Percentiles rank a stretch among this genome's conserved stretches.
These are phyloP conservation scores for Exophiala phaeomuriformis DNA, from an alignment of 2,329 filamentous ascomycete species.

Conservation along the genomic window DNA sequence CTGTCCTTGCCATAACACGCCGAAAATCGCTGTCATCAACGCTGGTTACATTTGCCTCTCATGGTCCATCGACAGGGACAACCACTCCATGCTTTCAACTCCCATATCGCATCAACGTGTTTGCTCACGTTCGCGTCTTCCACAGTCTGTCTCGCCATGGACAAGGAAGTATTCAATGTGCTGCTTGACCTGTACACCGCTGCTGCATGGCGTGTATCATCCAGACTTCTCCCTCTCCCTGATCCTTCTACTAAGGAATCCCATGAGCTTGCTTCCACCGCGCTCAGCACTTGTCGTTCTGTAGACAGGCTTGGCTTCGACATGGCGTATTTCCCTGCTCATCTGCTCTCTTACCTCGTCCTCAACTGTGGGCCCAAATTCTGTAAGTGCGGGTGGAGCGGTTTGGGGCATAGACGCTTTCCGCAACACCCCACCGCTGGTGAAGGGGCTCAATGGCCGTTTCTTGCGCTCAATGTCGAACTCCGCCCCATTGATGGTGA, in stretches of 20 bases:
- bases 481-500: conserved; percentile 16
- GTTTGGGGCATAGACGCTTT: conserved; percentile 14
- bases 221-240: conserved; percentile 3
- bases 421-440: conserved; percentile 22
- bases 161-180: too few species aligned
- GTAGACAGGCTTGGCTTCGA: not conserved
- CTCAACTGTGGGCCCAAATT: conserved; percentile 20
- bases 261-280: conserved; percentile 18
- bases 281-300: conserved; percentile 19
- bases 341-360: conserved; percentile 10
- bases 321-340: not conserved
- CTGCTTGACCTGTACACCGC: too few species aligned
- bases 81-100: too few species aligned
- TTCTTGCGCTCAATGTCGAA: conserved; percentile 15
- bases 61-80: too few species aligned
- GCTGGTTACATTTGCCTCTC: too few species aligned
- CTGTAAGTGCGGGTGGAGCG: conserved; percentile 18
- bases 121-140: too few species aligned
- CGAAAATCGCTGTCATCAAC: too few species aligned
- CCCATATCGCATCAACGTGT: too few species aligned
- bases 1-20: too few species aligned
- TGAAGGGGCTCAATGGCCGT: conserved; percentile 25
- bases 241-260: conserved; percentile 19
- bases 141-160: too few species aligned
- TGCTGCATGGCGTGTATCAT: not conserved